These are phyloP conservation scores for Amanita muscaria DNA, from an alignment of 768 basidiomycete genomes.

Conservation along the genomic window DNA sequence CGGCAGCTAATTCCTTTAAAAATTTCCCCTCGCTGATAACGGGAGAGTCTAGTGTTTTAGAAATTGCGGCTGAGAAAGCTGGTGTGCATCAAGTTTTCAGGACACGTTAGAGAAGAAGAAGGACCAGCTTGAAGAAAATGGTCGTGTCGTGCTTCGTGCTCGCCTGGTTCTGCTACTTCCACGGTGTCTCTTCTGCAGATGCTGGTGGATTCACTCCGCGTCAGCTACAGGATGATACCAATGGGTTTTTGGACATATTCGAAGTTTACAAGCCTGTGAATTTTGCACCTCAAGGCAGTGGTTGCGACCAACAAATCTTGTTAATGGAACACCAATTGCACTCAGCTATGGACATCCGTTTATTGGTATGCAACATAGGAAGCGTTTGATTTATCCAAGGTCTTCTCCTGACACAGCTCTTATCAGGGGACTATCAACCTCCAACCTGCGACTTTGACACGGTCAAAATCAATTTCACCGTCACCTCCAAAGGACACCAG, in stretches of 20 bases:
- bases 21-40: no score
- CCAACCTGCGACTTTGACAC: slow-evolving; percentile 21
- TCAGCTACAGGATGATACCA: not conserved
- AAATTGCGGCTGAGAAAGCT: no score
- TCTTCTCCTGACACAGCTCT: not conserved
- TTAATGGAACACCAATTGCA: slow-evolving; percentile 5
- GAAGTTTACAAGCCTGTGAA: not conserved
- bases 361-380: not conserved
- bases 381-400: no score
- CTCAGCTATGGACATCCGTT: slow-evolving; percentile 4
- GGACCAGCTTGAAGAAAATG: no score
- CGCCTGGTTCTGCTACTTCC: not conserved
- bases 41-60: no score
- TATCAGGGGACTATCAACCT: slow-evolving; percentile 1
- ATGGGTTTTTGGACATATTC: not conserved
- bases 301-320: not conserved
- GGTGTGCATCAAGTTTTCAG: no score
- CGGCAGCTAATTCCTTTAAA: no score
- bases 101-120: no score
- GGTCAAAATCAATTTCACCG: slow-evolving; percentile 69
- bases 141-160: not conserved
- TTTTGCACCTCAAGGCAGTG: not conserved
- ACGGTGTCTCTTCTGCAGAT: not conserved
- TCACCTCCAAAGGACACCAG: slow-evolving; percentile 70
- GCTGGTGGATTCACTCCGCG: not conserved